phyloP scores from a whole-genome alignment of 106 monocot species.

The Hemerocallis citrina region DNA sequence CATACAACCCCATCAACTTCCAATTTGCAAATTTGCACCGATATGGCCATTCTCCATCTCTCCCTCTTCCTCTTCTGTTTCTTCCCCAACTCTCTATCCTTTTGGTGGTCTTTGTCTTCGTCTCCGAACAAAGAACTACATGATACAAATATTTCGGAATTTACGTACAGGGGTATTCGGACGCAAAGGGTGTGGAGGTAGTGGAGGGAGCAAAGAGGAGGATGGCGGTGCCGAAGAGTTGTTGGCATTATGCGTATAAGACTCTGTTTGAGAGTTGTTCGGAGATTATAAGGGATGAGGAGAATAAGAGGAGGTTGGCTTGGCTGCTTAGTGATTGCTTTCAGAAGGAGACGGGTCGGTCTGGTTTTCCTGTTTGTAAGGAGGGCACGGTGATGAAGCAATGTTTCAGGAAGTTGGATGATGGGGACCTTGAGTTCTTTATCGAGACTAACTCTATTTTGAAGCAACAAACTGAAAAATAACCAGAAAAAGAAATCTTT shows the following conservation, averaged over 20 bases:
- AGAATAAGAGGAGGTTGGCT: slow-evolving; percentile 61
- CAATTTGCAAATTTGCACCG: too few relatives aligned
- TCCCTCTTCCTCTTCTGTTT: not conserved
- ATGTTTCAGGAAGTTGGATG: slow-evolving; percentile 59
- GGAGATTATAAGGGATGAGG: slow-evolving; percentile 55
- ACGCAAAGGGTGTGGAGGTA: slow-evolving; percentile 23
- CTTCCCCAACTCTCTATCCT: not conserved
- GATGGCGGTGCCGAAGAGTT: slow-evolving; percentile 32
- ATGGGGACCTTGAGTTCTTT: slow-evolving; percentile 56
- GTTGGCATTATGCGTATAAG: slow-evolving; percentile 73
- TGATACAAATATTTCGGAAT: too few relatives aligned
- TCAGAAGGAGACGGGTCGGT: slow-evolving; percentile 53
- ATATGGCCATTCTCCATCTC: too few relatives aligned
- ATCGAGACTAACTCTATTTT: slow-evolving; percentile 70
- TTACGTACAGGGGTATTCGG: slow-evolving; percentile 27
- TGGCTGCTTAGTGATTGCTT: slow-evolving; percentile 81
- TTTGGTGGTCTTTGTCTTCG: too few relatives aligned
- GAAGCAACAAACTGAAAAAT: too few relatives aligned
- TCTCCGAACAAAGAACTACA: not conserved
- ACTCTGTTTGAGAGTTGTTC: slow-evolving; percentile 57
- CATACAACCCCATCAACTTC: too few relatives aligned
- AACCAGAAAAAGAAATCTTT: too few relatives aligned
- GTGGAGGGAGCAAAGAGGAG: slow-evolving; percentile 51
- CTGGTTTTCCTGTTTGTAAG: slow-evolving; percentile 41
- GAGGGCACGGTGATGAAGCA: slow-evolving; percentile 22